A percentile compares a stretch with the other conserved stretches of the same genome.
These are phyloP conservation scores for Tinospora cordifolia DNA, from an alignment of 164 flowering plant species.

Conservation along the genomic window DNA sequence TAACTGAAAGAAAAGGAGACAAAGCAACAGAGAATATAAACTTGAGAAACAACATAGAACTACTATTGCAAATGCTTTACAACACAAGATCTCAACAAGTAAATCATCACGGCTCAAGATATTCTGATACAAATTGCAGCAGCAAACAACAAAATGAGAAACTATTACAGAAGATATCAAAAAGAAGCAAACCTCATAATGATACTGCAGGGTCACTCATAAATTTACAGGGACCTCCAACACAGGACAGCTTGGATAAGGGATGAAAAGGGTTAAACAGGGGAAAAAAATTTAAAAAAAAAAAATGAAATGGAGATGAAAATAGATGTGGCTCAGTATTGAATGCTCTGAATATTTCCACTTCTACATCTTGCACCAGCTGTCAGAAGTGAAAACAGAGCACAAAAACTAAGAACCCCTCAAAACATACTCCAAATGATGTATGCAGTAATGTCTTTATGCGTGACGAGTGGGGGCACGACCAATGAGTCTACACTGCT, in stretches of 20 bases:
- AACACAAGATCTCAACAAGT: background rate
- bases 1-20: too few species aligned
- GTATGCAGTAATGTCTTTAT: conserved; percentile 14
- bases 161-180: background rate
- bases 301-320: conserved; percentile 5
- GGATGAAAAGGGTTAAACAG: background rate
- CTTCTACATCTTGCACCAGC: conserved; percentile 21
- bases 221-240: conserved; percentile 26
- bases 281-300: background rate
- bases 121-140: conserved; percentile 7
- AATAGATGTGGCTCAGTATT: conserved; percentile 7
- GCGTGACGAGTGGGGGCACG: conserved; percentile 34
- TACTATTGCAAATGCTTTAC: background rate
- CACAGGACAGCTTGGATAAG: background rate
- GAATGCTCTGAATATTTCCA: conserved; percentile 25
- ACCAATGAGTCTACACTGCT: conserved; percentile 95
- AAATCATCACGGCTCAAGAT: background rate
- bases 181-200: background rate
- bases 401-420: conserved; percentile 7
- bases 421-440: background rate
- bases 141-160: background rate
- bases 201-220: conserved; percentile 13
- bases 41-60: too few species aligned
- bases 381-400: conserved; percentile 25
- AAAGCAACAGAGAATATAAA: too few species aligned